These are phyloP conservation scores for Suhomyces emberorum DNA, from an alignment of 805 yeast species.

Conservation along the genomic window DNA sequence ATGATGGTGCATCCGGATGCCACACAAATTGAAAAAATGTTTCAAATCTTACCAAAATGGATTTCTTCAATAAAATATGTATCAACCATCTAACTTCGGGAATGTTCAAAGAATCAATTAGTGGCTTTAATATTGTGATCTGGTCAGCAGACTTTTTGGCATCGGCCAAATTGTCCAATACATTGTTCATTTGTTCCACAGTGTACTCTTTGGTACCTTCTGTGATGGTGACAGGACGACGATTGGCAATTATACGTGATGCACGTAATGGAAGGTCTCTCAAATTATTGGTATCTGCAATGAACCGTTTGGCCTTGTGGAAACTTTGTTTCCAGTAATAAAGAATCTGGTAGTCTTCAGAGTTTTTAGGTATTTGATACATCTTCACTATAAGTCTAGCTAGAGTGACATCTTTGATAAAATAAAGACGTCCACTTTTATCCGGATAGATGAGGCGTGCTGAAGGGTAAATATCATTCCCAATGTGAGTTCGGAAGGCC, in stretches of 20 bases:
- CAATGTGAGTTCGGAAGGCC: constrained; percentile 35
- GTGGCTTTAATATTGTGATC: constrained; percentile 42
- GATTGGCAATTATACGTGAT: constrained; percentile 48
- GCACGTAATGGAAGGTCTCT: constrained; percentile 45
- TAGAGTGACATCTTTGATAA: constrained; percentile 60
- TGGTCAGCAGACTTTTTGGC: constrained; percentile 34
- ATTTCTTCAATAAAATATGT: constrained; percentile 58
- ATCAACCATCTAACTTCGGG: constrained; percentile 68
- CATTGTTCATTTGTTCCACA: constrained; percentile 28
- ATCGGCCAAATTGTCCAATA: constrained; percentile 26
- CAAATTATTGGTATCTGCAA: constrained; percentile 45
- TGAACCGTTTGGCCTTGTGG: constrained; percentile 28
- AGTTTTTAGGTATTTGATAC: constrained; percentile 55
- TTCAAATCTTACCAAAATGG: constrained; percentile 62
- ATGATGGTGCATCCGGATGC: constrained; percentile 75
- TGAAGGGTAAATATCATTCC: constrained; percentile 60
- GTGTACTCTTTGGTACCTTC: constrained; percentile 7
- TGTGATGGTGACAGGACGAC: constrained; percentile 29
- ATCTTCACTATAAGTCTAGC: constrained; percentile 47
- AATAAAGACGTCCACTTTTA: constrained; percentile 58
- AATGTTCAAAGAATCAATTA: constrained; percentile 52
- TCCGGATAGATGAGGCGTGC: constrained; percentile 60
- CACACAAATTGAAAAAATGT: constrained; percentile 53
- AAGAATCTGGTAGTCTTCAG: constrained; percentile 52
- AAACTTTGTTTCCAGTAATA: constrained; percentile 36